Percentiles rank a stretch among this genome's conserved stretches.
These are phyloP conservation scores for Taphrina pruni DNA, from an alignment of 1,139 yeast species.

Conservation along the genomic window DNA sequence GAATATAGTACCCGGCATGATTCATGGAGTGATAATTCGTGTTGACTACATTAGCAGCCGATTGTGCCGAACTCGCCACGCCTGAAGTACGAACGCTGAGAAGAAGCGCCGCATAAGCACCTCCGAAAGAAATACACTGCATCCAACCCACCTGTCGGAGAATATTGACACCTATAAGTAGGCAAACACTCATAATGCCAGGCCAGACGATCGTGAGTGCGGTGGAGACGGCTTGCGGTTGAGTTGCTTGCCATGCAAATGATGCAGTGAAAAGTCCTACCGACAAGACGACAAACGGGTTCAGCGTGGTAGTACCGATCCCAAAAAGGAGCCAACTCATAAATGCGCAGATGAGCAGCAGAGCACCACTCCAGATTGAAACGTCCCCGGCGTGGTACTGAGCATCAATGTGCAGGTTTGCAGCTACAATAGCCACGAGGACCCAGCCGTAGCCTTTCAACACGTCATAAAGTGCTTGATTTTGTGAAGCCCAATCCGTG, in stretches of 20 bases:
- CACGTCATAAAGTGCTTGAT: background rate
- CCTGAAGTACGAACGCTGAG: conserved; percentile 9
- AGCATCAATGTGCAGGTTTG: background rate
- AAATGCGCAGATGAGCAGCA: background rate
- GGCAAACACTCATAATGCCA: background rate
- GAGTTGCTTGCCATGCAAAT: conserved; percentile 11
- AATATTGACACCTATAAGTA: background rate
- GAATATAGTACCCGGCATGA: conserved; percentile 16
- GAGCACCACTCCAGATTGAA: conserved; percentile 6
- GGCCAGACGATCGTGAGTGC: conserved; percentile 17
- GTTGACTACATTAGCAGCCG: conserved; percentile 13
- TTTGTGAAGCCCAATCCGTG: background rate
- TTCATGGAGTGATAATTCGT: background rate
- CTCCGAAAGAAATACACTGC: background rate
- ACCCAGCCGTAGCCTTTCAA: conserved; percentile 9
- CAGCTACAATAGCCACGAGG: background rate
- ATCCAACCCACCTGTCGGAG: background rate
- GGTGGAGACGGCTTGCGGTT: conserved; percentile 23
- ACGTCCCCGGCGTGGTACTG: conserved; percentile 1
- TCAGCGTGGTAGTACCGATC: background rate
- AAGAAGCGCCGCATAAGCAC: background rate
- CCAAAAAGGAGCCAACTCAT: background rate
- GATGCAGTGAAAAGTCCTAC: background rate
- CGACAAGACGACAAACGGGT: background rate
- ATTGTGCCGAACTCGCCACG: conserved; percentile 10